Base-by-base conservation (phyloP, 495 filamentous ascomycete genomes). In the Cenococcum geophilum region DNA sequence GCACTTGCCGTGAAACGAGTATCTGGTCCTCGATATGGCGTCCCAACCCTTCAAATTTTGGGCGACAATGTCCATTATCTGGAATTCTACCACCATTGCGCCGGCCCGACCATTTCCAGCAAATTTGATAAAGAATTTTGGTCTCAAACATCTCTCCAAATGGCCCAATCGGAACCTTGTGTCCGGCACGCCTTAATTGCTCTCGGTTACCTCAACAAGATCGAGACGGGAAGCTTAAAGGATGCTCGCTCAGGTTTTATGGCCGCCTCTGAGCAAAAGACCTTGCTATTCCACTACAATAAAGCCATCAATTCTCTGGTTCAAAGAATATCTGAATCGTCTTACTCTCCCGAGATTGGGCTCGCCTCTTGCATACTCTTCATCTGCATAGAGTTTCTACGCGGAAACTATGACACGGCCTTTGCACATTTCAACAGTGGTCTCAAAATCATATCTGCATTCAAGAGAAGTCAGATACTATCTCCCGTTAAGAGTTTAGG, bases 141-240 rank as follows among this genome's bases (percentile, higher is more conserved):
- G 62, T 53, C 43, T 20, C 51, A 58, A n/a, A 52, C 36, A 5
- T 25, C 35, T 9, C 51, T 65, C 9, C 62, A 65, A 40, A 40
- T 65, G 49, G 62, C 43, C 36, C 45, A 57, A n/a, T 55, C 58
- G 42, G 58, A 65, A 55, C 58, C 58, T 6, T 5, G 23, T 32
- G 42, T 65, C 10, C 57, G 58, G 4, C 62, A 65, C 21, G 58
- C 58, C 18, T 21, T 61, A 5, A 37, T 65, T 32, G 62, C 62
- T 53, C 10, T 65, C 1, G 62, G 62, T 4, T 65, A 61, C 34
- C 58, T 65, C 5, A 1, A 57, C 51, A 61, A 57, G 52, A 35
- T 5, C 6, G 58, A 60, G 52, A 25, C 58, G 1, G 53, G 57
- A 1, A 61, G 58, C 27, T 43, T 62, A 14, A 62, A 64, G 25